Percentiles rank a stretch among this genome's conserved stretches.
These are phyloP conservation scores for Neocucurbitaria cava DNA, from an alignment of 2,329 filamentous ascomycete species.

Conservation along the genomic window DNA sequence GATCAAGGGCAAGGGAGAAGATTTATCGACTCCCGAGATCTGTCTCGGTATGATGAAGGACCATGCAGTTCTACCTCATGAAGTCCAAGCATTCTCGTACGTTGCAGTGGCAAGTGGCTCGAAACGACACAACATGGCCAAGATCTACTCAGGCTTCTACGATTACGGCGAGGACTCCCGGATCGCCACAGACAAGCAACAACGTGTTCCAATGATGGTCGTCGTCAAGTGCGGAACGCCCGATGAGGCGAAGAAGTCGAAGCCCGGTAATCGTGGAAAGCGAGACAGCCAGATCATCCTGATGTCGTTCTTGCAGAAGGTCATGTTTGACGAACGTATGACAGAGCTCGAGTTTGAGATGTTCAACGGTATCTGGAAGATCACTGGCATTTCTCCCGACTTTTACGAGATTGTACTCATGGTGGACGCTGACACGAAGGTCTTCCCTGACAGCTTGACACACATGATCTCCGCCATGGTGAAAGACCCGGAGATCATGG, in stretches of 20 bases:
- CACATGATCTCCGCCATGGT: slow-evolving; percentile 99
- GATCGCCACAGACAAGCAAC: slow-evolving; percentile 85
- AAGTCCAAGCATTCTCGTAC: slow-evolving; percentile 91
- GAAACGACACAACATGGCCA: slow-evolving; percentile 99
- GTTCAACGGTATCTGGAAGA: slow-evolving; percentile 99
- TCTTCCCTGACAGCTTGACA: slow-evolving; percentile 96
- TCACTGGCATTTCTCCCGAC: slow-evolving; percentile 96
- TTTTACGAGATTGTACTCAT: slow-evolving; percentile 98
- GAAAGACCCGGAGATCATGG: slow-evolving; percentile 99
- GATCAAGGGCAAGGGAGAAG: slow-evolving; percentile 94
- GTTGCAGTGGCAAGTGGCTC: slow-evolving; percentile 94
- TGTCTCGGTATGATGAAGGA: slow-evolving; percentile 95
- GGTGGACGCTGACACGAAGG: slow-evolving; percentile 99
- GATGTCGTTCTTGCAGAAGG: slow-evolving; percentile 99
- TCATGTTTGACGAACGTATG: slow-evolving; percentile 99
- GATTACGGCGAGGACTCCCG: slow-evolving; percentile 85
- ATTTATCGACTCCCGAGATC: slow-evolving; percentile 86
- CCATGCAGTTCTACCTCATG: slow-evolving; percentile 76
- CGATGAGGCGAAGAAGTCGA: slow-evolving; percentile 78
- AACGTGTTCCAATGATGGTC: slow-evolving; percentile 96
- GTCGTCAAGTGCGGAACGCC: slow-evolving; percentile 96
- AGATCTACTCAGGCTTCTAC: slow-evolving; percentile 97
- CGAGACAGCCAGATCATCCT: slow-evolving; percentile 98
- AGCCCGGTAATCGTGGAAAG: slow-evolving; percentile 97
- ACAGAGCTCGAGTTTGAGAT: slow-evolving; percentile 99